A percentile compares a stretch with the other conserved stretches of the same genome.
These are phyloP conservation scores for Claviceps capensis DNA, from an alignment of 2,329 filamentous ascomycete genomes.

Conservation along the genomic window DNA sequence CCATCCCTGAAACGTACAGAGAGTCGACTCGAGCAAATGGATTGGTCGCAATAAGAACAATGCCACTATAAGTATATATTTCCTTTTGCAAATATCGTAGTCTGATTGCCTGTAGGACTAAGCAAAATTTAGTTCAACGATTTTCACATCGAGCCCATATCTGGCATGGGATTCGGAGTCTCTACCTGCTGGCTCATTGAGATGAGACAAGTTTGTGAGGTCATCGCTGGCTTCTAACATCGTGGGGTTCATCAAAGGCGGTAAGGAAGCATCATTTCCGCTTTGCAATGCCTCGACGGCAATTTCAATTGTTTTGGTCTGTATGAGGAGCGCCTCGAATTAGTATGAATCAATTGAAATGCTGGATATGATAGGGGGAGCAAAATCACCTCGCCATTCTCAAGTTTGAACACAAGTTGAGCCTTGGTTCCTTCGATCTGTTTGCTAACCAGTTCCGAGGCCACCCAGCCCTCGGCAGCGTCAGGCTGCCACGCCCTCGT, in stretches of 20 bases:
- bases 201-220: conserved; percentile 88
- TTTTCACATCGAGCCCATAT: neutral
- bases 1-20: conserved; percentile 96
- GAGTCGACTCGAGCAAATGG: conserved; percentile 96
- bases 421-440: conserved; percentile 73
- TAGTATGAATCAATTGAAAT: neutral
- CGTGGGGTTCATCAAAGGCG: conserved; percentile 92
- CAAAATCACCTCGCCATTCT: conserved; percentile 74
- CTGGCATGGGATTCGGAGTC: neutral
- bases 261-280: conserved; percentile 64
- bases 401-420: conserved; percentile 73
- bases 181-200: conserved; percentile 93
- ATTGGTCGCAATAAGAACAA: conserved; percentile 96
- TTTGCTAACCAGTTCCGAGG: conserved; percentile 86
- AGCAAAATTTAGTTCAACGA: conserved; percentile 5
- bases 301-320: conserved; percentile 72
- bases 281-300: conserved; percentile 62
- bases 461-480: conserved; percentile 88
- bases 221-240: conserved; percentile 99
- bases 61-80: conserved; percentile 98
- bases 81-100: conserved; percentile 96
- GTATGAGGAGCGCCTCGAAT: conserved; percentile 5
- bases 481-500: conserved; percentile 98
- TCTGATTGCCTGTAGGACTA: conserved; percentile 93
- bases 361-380: neutral